Percentiles rank a stretch among this genome's conserved stretches.
These are phyloP conservation scores for Malassezia restricta DNA, from an alignment of 1,284 basidiomycete species.

Conservation along the genomic window DNA sequence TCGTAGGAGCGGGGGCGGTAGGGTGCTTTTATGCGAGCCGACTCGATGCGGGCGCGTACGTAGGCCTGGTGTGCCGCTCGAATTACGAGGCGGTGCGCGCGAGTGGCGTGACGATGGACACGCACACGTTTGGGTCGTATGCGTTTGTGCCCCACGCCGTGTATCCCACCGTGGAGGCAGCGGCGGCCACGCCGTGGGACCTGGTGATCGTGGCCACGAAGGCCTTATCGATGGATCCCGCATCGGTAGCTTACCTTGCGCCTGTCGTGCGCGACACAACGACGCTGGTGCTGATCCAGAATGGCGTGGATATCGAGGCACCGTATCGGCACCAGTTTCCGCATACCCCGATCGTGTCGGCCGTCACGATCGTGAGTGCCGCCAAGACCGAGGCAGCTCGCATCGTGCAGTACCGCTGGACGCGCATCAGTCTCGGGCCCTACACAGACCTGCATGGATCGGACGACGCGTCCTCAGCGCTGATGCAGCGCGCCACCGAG, in stretches of 20 bases:
- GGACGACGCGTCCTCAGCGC: conserved; percentile 13
- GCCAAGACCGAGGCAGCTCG: conserved; percentile 46
- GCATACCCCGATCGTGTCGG: conserved; percentile 45
- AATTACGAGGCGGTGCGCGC: conserved; percentile 47
- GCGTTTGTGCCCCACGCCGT: conserved; percentile 46
- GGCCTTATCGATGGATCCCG: conserved; percentile 39
- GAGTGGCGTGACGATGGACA: conserved; percentile 45
- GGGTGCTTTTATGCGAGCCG: conserved; percentile 49
- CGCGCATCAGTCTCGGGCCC: conserved; percentile 48
- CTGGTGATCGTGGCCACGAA: conserved; percentile 49
- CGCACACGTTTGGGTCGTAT: conserved; percentile 48
- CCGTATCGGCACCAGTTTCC: conserved; percentile 45
- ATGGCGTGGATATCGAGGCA: conserved; percentile 49
- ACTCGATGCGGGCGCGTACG: conserved; percentile 30
- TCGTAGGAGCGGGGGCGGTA: conserved; percentile 49
- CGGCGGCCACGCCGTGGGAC: conserved; percentile 37
- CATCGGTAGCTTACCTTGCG: conserved; percentile 41
- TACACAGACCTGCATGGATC: conserved; percentile 36
- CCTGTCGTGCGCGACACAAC: conserved; percentile 33
- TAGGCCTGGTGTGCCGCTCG: conserved; percentile 49
- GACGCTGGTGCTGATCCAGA: conserved; percentile 48
- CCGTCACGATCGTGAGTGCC: conserved; percentile 48
- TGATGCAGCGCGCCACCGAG: conserved; percentile 6
- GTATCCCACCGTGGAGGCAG: conserved; percentile 39
- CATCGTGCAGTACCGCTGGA: conserved; percentile 49